Evolutionary conservation across 305 asterid genomes (phyloP).

Genomic region (Solanum aculeatissimum): DNA sequence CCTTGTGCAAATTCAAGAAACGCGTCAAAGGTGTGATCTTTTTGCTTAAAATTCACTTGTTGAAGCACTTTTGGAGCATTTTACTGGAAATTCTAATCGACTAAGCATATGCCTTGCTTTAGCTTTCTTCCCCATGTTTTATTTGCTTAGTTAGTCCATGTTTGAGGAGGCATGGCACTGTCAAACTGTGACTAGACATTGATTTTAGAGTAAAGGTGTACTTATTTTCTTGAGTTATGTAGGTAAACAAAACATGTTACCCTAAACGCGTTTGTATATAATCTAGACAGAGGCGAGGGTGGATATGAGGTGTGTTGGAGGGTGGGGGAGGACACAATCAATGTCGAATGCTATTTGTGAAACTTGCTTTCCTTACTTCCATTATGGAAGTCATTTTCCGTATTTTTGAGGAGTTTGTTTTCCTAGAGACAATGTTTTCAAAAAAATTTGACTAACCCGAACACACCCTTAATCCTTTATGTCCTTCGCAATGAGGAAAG

Average conservation of each 20-base stretch:
- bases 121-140: not conserved
- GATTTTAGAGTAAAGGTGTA: not conserved
- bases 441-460: not conserved
- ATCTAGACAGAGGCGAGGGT: not conserved
- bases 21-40: constrained; percentile 29
- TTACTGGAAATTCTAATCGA: not conserved
- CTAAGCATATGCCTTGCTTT: not conserved
- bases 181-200: not conserved
- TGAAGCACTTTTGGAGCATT: not conserved
- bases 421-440: not conserved
- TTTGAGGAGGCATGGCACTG: not conserved
- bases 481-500: not conserved
- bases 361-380: not conserved
- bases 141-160: not conserved
- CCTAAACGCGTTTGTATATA: not conserved
- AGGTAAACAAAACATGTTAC: not conserved
- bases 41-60: not conserved
- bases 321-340: not conserved
- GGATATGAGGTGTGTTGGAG: not conserved
- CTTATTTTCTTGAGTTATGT: not conserved
- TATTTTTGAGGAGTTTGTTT: not conserved
- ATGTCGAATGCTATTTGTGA: not conserved
- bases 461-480: not conserved
- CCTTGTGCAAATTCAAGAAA: constrained; percentile 46
- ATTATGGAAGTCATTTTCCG: not conserved